These are phyloP conservation scores for Cladorrhinum sp. DNA, from an alignment of 2,329 filamentous ascomycete genomes.

Conservation along the genomic window DNA sequence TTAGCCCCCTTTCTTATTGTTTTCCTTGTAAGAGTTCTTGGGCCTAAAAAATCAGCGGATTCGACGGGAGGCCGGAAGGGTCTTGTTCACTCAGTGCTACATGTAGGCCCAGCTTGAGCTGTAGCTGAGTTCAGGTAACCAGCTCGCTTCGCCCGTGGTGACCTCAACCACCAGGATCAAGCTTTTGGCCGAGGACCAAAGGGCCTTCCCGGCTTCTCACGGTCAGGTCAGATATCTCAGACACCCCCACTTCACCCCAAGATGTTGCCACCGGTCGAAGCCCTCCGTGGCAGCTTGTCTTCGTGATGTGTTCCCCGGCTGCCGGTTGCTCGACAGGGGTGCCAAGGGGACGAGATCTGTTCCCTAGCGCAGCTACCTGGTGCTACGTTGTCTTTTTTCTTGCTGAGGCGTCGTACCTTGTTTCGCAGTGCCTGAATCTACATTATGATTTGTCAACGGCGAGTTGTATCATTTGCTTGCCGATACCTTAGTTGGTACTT, in stretches of 20 bases:
- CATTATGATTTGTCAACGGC: background rate
- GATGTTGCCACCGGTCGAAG: slow-evolving; percentile 17
- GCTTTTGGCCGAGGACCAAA: slow-evolving; percentile 16
- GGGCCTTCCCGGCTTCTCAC: background rate
- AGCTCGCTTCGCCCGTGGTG: background rate
- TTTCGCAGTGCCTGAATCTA: slow-evolving; percentile 12
- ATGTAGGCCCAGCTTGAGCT: background rate
- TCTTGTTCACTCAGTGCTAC: background rate
- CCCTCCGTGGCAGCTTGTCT: slow-evolving; percentile 10
- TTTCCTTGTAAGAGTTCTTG: background rate
- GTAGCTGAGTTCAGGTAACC: background rate
- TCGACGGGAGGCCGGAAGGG: background rate
- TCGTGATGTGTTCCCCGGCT: background rate
- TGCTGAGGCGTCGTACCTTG: slow-evolving; percentile 16
- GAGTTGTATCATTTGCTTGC: background rate
- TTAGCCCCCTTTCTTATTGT: background rate
- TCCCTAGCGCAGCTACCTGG: slow-evolving; percentile 19
- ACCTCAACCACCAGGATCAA: slow-evolving; percentile 9
- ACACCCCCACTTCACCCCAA: background rate
- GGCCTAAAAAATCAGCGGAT: background rate
- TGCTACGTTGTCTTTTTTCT: slow-evolving; percentile 25
- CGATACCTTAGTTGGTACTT: background rate
- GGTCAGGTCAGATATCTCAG: background rate
- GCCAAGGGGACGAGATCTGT: background rate
- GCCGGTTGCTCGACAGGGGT: slow-evolving; percentile 1